Conservation (phyloP, 208 protist species). For the Porcisia deanei region DNA sequence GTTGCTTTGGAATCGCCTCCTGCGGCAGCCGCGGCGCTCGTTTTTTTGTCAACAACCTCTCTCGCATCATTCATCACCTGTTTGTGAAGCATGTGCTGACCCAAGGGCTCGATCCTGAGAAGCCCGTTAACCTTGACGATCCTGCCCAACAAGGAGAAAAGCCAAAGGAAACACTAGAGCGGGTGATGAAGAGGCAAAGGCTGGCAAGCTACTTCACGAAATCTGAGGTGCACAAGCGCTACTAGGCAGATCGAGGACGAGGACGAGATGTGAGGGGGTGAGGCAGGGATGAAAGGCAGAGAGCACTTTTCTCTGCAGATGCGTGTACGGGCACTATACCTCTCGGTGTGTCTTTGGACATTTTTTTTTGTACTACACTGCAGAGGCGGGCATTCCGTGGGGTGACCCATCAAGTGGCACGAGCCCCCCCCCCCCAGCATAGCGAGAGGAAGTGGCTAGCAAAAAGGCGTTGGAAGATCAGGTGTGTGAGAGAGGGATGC, state of each 20-base stretch:
- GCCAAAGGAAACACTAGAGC: conserved; percentile 49
- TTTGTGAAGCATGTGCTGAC: conserved; percentile 75
- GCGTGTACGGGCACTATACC: too few relatives aligned
- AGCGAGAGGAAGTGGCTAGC: too few relatives aligned
- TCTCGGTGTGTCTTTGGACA: neutral
- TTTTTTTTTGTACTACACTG: too few relatives aligned
- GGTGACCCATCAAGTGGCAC: too few relatives aligned
- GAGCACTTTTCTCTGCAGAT: too few relatives aligned
- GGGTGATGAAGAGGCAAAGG: conserved; percentile 54
- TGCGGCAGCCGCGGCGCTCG: conserved; percentile 67
- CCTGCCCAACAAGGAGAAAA: conserved; percentile 25
- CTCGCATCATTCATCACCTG: conserved; percentile 71
- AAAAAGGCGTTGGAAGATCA: too few relatives aligned
- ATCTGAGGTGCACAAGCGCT: conserved; percentile 62
- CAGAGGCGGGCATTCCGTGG: too few relatives aligned
- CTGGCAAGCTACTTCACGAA: conserved; percentile 71
- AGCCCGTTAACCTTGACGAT: conserved; percentile 58
- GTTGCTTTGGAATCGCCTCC: conserved; percentile 71
- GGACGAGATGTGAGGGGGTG: neutral
- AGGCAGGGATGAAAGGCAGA: too few relatives aligned
- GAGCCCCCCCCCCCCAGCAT: too few relatives aligned
- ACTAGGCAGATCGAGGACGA: conserved; percentile 27
- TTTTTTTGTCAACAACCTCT: conserved; percentile 60
- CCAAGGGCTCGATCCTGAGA: conserved; percentile 52
- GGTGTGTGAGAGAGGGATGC: too few relatives aligned